Conservation (phyloP, 495 filamentous ascomycete species). For the Xylaria bambusicola region DNA sequence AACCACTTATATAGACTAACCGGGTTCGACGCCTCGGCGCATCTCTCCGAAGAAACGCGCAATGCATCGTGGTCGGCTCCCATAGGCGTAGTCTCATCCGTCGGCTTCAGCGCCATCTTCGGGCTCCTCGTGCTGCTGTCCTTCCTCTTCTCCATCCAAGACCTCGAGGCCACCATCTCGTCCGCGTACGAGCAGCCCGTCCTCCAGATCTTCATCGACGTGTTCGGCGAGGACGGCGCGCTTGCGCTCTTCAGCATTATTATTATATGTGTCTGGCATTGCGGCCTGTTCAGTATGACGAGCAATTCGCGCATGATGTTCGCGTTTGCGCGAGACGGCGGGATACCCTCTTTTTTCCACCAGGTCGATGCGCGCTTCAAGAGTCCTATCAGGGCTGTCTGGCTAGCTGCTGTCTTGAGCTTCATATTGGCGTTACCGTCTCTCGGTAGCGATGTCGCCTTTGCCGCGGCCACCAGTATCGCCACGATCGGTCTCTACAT, state of each 20-base stretch:
- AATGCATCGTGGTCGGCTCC: slow-evolving; percentile 63
- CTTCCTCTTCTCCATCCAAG: slow-evolving; percentile 63
- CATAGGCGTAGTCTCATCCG: slow-evolving; percentile 61
- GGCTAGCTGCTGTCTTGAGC: slow-evolving; percentile 56
- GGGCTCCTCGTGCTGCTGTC: slow-evolving; percentile 62
- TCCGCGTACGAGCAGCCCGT: slow-evolving; percentile 62
- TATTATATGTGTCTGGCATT: slow-evolving; percentile 63
- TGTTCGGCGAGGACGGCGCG: slow-evolving; percentile 62
- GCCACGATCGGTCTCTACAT: slow-evolving; percentile 67
- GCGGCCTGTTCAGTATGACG: slow-evolving; percentile 60
- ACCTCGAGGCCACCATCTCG: slow-evolving; percentile 48
- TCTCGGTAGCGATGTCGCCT: slow-evolving; percentile 62
- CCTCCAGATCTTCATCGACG: slow-evolving; percentile 57
- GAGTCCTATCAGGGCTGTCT: slow-evolving; percentile 58
- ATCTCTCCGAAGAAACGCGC: slow-evolving; percentile 61
- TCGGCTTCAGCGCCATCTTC: slow-evolving; percentile 59
- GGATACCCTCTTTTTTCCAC: slow-evolving; percentile 68
- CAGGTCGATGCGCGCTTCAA: slow-evolving; percentile 52
- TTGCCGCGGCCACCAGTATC: slow-evolving; percentile 61
- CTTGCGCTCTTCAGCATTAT: slow-evolving; percentile 74
- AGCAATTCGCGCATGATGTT: slow-evolving; percentile 61
- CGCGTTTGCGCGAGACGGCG: slow-evolving; percentile 63
- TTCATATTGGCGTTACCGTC: slow-evolving; percentile 63
- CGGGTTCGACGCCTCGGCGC: slow-evolving; percentile 61
- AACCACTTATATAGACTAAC: background rate